Evolutionary conservation across 2,329 filamentous ascomycete genomes (phyloP), one percentile per base, ranked within the genome.

Genomic region (Stachybotrys chartarum): DNA sequence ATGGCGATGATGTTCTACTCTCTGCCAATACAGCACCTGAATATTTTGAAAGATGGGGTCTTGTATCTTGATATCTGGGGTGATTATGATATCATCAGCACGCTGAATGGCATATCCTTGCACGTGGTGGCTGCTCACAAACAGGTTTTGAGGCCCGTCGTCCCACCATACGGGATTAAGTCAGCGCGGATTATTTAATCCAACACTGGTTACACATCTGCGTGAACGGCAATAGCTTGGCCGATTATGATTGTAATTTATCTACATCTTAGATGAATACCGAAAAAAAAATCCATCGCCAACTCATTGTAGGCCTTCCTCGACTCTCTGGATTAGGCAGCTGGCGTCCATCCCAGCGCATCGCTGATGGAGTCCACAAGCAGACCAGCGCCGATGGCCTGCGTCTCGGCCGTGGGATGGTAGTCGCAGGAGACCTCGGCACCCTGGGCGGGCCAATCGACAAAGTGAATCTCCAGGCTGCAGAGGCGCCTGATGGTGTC

Each of bases 391-490:
- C 64, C 65, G 17, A 61, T 55, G 7, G 64, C 66, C 49, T 75
- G 64, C 5, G 73, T 75, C 6, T 65, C 68, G 7, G 69, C 66
- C 56, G 70, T 75, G 1, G 73, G 73, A 55, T 75, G 73, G 50
- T 73, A 75, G 57, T 75, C 73, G 54, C 73, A 75, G 0, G 70
- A 72, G 7, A 72, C 68, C n/a, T 71, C 70, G 6, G 66, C 60
- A 6, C 62, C 72, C 58, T 77, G 74, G 5, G 63, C 63, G 1
- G 73, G 72, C 64, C 72, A 76, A 56, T 75, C 69, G 6, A 77
- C 71, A 56, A 76, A 66, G 54, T 73, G 63, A 17, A 67, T 64
- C 49, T 67, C 67, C 2, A 63, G 60, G 24, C 53, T 56, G 16
- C 65, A 64, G 30, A 76, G 56, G 57, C 64, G 55, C 12, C 56